Base-by-base conservation (phyloP, 768 basidiomycete species). In the Cystobasidium ongulense region DNA sequence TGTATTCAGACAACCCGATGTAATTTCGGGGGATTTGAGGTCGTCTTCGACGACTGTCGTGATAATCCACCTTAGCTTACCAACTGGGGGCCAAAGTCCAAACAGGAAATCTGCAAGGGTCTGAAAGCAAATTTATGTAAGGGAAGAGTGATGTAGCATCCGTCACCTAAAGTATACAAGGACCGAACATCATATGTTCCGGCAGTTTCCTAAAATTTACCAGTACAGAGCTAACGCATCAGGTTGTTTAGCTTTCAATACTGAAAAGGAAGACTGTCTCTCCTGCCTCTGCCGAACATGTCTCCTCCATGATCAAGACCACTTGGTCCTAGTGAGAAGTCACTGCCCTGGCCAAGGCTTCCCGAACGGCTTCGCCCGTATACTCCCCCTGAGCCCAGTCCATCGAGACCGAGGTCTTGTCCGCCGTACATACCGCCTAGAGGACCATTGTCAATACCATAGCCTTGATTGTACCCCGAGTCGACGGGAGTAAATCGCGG, bases 241-340 rank as follows among this genome's bases (percentile, higher is more conserved):
- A 57, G 25, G 10, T 8, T n/a, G 36, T 27, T 33, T 33, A 13
- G 1, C 57, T 35, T 59, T 59, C 27, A 59, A 35, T 59, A 59
- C 11, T 35, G 25, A 27, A 59, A 59, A 29, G 57, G 57, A 35
- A 59, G 57, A 59, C 57, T 59, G 21, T 59, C 57, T 59, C 57
- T 10, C 25, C 57, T 27, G 33, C 5, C 27, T 59, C 57, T 27
- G 25, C 5, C 11, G 21, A 5, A 27, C 29, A 59, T 4, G 21
- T 10, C 11, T 5, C 11, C 8, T 5, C 25, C 57, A 21, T 59
- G 21, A 4, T 27, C 25, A 23, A 27, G 25, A 35, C 29, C 57
- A 29, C n/a, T 29, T n/a, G n/a, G 8, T 8, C 52, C 52, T n/a
- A 54, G n/a, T 5, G 7, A 5, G n/a, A 54, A n/a, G n/a, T 54